Evolutionary conservation across 148 eudicot species (phyloP), one percentile per base, ranked within the genome.

Genomic region (Vaccinium corymbosum): DNA sequence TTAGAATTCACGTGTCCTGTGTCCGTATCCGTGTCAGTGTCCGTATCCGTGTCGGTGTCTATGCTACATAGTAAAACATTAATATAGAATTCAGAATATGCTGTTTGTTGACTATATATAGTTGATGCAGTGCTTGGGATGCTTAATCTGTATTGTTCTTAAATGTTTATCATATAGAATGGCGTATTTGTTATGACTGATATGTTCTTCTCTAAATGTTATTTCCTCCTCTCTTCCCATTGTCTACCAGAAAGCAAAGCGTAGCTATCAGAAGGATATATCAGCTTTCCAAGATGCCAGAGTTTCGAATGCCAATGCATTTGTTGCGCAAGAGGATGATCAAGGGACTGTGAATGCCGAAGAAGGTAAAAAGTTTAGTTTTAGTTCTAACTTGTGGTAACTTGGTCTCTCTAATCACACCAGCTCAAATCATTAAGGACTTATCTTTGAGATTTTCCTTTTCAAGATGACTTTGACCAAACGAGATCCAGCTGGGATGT

Each of bases 261-360:
- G 94, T 78, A 97, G 97, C 84, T 97, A 97, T 87, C 93, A 94
- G 88, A 93, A 94, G 82, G 99, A 97, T 83, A 52, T 94, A 77
- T 92, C 94, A 68, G 87, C 91, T 78, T 89, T 88, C 71, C 86
- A 87, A 79, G 93, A 92, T 81, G 91, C 90, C 82, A 93, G 92
- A 87, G 85, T 88, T 85, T 80, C 93, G 4, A 92, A 90, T 85
- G 90, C 92, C 56, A 88, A 90, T 55, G 85, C 85, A 71, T 84
- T 89, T 75, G 89, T 86, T 90, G 83, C 87, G 88, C 85, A 88
- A 85, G 90, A 88, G 46, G 84, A 84, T 84, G 88, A 82, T 82
- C 84, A 87, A 87, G 97, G 92, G 88, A 88, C 74, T 57, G 48
- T 71, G 76, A 48, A 86, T 22, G 27, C 88, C 55, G 90, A 85